Base-by-base conservation (phyloP, 108 stramenopile genomes). In the Fragilariopsis cylindrus region DNA sequence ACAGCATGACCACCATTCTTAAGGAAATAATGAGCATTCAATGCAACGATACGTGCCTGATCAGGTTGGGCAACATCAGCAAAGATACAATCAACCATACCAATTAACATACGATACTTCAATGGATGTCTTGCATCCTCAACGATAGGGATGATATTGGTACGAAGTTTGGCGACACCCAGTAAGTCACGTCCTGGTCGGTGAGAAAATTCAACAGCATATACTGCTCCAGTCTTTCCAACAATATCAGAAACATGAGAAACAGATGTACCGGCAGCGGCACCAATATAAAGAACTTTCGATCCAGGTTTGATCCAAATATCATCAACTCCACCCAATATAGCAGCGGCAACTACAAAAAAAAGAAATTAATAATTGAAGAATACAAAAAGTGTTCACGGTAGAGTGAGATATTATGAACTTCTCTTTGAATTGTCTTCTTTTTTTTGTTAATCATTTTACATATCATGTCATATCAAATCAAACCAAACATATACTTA, bases 51-150 rank as follows among this genome's bases (percentile, higher is more conserved):
- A 74, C 99, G 98, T 7, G 98, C 98, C 83, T 99, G 98, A 83
- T 99, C 99, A 11, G 99, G 98, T 81, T 99, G 99, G 3, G 99
- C 99, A 50, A 99, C 96, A 84, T 99, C 99, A 16, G 99, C 99
- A 87, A 99, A 99, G 63, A 99, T 92, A 68, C 79, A 78, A 76
- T 99, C 99, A 47, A 99, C 99, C 99, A 99, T 99, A 72, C 98
- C 98, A 70, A 98, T 93, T 65, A 98, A 81, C 99, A 99, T 99
- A 49, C 99, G 92, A 84, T 99, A 99, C 82, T 99, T 99, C 39
- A 99, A 89, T 39, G 99, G 99, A 87, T 99, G 99, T 48, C 99
- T 83, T 11, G 99, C 99, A 83, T 99, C 99, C 78, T 99, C 99
- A 57, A 99, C 97, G 82, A 99, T 99, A 67, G 99, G 99, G 73